Conservation (phyloP, 148 eudicot species). For the Rhododendron mucronatum region DNA sequence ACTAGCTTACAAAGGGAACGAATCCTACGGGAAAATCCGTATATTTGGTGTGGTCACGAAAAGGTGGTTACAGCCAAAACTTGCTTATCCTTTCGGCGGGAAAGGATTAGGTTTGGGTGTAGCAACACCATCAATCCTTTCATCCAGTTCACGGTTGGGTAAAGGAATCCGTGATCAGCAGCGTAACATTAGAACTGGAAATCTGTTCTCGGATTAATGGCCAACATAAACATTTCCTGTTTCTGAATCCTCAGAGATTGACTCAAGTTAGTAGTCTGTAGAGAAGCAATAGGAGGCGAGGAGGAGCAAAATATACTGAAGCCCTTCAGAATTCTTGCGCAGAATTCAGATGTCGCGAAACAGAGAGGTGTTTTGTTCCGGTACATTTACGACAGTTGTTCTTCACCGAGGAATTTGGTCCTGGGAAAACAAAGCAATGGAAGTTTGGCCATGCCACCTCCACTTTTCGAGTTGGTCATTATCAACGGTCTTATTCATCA, state of each 20-base stretch:
- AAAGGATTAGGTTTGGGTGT: constrained; percentile 31
- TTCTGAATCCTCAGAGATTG: background rate
- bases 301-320: background rate
- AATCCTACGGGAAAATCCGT: constrained; percentile 81
- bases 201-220: constrained; percentile 52
- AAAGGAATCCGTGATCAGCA: constrained; percentile 63
- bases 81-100: constrained; percentile 32
- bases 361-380: background rate
- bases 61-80: constrained; percentile 81
- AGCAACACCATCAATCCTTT: constrained; percentile 9
- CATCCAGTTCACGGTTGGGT: constrained; percentile 48
- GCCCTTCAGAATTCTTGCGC: background rate
- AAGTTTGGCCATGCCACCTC: background rate
- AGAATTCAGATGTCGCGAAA: background rate
- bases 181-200: constrained; percentile 68
- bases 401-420: background rate
- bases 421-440: background rate
- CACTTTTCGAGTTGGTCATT: background rate
- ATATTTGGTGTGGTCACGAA: constrained; percentile 59
- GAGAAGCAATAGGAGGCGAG: constrained; percentile 6
- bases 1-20: constrained; percentile 69
- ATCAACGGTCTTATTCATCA: background rate
- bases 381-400: background rate
- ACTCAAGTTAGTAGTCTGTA: background rate
- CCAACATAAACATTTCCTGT: constrained; percentile 3